These are phyloP conservation scores for Penicillium nordicum DNA, from an alignment of 2,329 filamentous ascomycete species.

Conservation along the genomic window DNA sequence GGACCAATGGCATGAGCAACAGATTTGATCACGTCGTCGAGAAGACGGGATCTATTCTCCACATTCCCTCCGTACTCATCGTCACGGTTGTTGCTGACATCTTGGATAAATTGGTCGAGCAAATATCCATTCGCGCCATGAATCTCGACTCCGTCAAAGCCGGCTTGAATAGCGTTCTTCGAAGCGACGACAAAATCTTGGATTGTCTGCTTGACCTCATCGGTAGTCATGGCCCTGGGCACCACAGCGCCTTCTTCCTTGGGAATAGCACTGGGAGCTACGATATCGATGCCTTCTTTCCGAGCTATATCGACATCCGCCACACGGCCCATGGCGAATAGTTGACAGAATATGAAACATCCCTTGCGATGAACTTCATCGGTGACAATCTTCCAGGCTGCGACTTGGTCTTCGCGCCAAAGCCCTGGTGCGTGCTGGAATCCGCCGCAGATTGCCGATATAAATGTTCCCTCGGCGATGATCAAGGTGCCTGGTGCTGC, in stretches of 20 bases:
- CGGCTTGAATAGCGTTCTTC: slow-evolving; percentile 50
- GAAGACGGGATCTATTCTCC: slow-evolving; percentile 52
- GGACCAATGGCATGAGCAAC: slow-evolving; percentile 42
- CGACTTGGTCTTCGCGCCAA: not conserved
- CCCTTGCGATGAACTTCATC: not conserved
- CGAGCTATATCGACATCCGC: not conserved
- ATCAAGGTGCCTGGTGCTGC: slow-evolving; percentile 53
- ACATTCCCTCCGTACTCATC: slow-evolving; percentile 50
- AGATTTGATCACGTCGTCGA: slow-evolving; percentile 47
- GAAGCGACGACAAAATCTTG: slow-evolving; percentile 43
- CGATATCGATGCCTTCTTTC: not conserved
- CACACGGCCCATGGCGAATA: not conserved
- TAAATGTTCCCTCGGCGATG: slow-evolving; percentile 57
- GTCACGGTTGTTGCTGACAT: slow-evolving; percentile 45
- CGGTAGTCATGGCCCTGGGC: slow-evolving; percentile 22
- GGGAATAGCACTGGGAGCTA: not conserved
- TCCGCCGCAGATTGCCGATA: slow-evolving; percentile 45
- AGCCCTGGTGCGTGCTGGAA: slow-evolving; percentile 13
- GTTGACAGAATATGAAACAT: not conserved
- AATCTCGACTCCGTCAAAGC: slow-evolving; percentile 51
- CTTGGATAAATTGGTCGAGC: slow-evolving; percentile 50
- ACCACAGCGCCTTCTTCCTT: not conserved
- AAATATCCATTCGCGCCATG: slow-evolving; percentile 50
- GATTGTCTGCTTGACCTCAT: slow-evolving; percentile 43
- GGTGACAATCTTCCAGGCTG: not conserved